Percentiles rank a stretch among this genome's conserved stretches.
Conservation (phyloP, 805 yeast species). For the Gaillardinia entomophila region DNA sequence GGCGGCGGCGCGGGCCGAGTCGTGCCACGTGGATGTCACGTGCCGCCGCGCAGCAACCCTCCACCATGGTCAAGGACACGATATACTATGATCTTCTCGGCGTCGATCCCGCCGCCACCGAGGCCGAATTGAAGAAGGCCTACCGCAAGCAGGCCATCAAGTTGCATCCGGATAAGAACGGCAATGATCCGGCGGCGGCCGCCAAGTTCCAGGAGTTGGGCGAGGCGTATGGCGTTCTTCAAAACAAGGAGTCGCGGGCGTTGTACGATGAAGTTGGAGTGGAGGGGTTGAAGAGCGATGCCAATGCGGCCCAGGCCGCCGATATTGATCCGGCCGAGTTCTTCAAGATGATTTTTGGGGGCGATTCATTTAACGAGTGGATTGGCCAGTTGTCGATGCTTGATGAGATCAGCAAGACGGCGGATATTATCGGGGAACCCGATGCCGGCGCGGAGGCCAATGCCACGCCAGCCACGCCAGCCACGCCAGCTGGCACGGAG, state of each 20-base stretch:
- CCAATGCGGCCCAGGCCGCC: conserved; percentile 67
- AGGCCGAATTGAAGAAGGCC: conserved; percentile 84
- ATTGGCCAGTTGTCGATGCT: conserved; percentile 84
- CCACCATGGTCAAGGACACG: conserved; percentile 79
- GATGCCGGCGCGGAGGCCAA: conserved; percentile 23
- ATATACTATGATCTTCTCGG: conserved; percentile 79
- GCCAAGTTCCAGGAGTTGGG: conserved; percentile 70
- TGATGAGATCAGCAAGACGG: conserved; percentile 64
- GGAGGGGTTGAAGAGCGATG: conserved; percentile 50
- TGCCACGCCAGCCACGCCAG: conserved; percentile 4
- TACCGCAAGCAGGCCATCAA: conserved; percentile 85
- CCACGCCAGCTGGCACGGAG: conserved; percentile 3
- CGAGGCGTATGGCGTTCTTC: conserved; percentile 72
- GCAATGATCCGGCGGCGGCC: conserved; percentile 89
- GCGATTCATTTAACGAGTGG: conserved; percentile 71
- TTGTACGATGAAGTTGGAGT: conserved; percentile 79
- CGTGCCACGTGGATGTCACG: no score
- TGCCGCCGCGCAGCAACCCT: no score
- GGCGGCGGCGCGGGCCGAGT: no score
- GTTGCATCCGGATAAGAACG: conserved; percentile 95
- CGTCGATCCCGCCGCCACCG: conserved; percentile 63
- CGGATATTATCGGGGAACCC: conserved; percentile 40
- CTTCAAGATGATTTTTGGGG: conserved; percentile 79
- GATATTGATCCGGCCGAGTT: conserved; percentile 75
- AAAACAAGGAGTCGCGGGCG: conserved; percentile 62